phyloP scores from a whole-genome alignment of 2,329 filamentous ascomycete species.

The Cladosporium sp. region DNA sequence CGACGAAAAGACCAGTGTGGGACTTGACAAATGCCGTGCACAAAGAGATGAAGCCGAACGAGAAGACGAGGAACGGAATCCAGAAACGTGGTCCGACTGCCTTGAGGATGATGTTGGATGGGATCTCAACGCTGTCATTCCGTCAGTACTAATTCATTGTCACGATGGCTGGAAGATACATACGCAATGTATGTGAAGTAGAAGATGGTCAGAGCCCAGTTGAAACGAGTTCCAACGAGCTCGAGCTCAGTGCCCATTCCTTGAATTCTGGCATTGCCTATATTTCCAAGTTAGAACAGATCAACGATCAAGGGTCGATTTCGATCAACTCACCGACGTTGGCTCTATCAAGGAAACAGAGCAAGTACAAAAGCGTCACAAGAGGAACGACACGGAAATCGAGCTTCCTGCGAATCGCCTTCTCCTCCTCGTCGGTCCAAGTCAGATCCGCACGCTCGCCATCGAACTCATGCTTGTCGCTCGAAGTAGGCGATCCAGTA shows the following conservation, averaged over 20 bases:
- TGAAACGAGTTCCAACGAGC: conserved; percentile 29
- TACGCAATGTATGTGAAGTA: conserved; percentile 36
- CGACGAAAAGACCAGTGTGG: conserved; percentile 16
- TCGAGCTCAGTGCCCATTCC: conserved; percentile 41
- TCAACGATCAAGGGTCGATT: conserved; percentile 33
- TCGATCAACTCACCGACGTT: conserved; percentile 30
- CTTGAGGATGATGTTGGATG: conserved; percentile 37
- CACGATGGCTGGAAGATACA: neutral
- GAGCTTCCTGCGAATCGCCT: conserved; percentile 50
- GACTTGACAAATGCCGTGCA: conserved; percentile 19
- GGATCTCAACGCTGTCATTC: conserved; percentile 29
- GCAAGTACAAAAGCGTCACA: conserved; percentile 56
- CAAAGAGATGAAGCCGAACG: conserved; percentile 54
- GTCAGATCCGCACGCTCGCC: conserved; percentile 1
- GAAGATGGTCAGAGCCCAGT: conserved; percentile 35
- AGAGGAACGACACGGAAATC: conserved; percentile 57
- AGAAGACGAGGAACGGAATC: conserved; percentile 51
- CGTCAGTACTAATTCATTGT: neutral
- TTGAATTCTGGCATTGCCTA: conserved; percentile 26
- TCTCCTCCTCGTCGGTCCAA: conserved; percentile 27
- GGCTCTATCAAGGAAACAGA: conserved; percentile 51
- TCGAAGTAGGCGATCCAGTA: conserved; percentile 9
- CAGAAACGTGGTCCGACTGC: conserved; percentile 35
- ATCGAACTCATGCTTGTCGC: neutral
- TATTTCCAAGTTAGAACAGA: neutral